Evolutionary conservation across 2,329 filamentous ascomycete species (phyloP).

Genomic region (Alternaria alternata): DNA sequence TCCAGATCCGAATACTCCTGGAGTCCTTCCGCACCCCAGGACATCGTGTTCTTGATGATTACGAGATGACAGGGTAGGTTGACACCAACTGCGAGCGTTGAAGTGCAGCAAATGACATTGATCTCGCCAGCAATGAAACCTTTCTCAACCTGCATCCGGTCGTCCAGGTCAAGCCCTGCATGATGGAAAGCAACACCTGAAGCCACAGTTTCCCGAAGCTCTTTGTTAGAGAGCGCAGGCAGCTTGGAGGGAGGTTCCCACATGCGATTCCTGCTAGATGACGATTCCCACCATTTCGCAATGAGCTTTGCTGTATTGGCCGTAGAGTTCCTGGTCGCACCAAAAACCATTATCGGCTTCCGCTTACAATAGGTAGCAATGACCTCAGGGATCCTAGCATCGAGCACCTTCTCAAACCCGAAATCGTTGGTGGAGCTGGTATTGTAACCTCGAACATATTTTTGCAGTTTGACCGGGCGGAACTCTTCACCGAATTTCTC

Average conservation of each 20-base stretch:
- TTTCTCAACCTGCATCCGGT: conserved; percentile 72
- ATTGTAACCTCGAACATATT: conserved; percentile 77
- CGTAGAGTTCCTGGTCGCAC: conserved; percentile 76
- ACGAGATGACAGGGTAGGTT: conserved; percentile 86
- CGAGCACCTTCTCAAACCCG: conserved; percentile 75
- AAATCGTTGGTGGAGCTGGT: conserved; percentile 71
- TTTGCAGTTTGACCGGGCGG: conserved; percentile 78
- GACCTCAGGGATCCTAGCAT: conserved; percentile 69
- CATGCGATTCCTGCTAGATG: conserved; percentile 60
- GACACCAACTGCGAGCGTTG: conserved; percentile 82
- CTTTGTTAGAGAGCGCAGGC: conserved; percentile 64
- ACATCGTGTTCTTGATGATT: conserved; percentile 80
- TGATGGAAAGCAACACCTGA: conserved; percentile 83
- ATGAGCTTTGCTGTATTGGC: conserved; percentile 72
- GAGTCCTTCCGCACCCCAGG: conserved; percentile 62
- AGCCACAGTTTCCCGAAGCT: conserved; percentile 63
- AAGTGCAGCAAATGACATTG: conserved; percentile 84
- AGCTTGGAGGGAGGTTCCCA: conserved; percentile 68
- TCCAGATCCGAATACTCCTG: conserved; percentile 83
- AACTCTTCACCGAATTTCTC: conserved; percentile 82
- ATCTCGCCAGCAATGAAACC: conserved; percentile 76
- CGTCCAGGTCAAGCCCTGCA: conserved; percentile 72
- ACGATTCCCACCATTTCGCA: conserved; percentile 69
- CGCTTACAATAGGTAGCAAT: conserved; percentile 71
- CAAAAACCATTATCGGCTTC: conserved; percentile 86